Conservation (phyloP, 1,284 basidiomycete genomes). For the Tilletia indica region DNA sequence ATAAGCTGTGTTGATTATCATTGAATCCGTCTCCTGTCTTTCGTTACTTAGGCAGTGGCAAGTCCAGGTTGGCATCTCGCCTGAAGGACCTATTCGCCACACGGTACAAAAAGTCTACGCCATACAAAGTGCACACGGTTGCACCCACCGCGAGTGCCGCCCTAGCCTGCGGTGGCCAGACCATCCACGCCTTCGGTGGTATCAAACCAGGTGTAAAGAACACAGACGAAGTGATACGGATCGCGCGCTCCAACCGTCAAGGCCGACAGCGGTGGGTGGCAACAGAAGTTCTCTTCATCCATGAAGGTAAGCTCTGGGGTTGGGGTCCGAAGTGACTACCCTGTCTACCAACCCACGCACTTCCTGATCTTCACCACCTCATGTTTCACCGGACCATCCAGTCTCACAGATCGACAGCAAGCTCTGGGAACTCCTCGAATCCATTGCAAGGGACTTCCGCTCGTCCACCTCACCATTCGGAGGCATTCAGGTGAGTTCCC, state of each 20-base stretch:
- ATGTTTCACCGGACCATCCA: background rate
- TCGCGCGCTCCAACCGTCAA: background rate
- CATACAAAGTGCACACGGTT: background rate
- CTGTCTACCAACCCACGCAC: too few species aligned
- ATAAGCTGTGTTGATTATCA: too few species aligned
- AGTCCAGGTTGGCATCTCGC: too few species aligned
- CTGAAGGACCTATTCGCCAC: too few species aligned
- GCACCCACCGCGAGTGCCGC: background rate
- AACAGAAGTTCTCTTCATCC: background rate
- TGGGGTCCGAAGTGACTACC: too few species aligned
- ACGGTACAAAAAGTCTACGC: too few species aligned
- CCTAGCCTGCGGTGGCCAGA: background rate
- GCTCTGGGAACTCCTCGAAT: background rate
- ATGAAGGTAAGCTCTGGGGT: background rate
- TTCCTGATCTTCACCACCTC: background rate
- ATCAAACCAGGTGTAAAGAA: background rate
- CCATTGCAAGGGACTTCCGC: background rate
- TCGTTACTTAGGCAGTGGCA: too few species aligned
- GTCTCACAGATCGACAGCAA: background rate
- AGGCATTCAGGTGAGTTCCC: background rate
- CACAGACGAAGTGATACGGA: background rate
- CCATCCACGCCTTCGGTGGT: background rate
- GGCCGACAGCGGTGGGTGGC: background rate
- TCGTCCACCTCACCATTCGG: background rate
- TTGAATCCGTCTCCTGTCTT: too few species aligned